Base-by-base conservation (phyloP, 176 grass and related monocot species). In the Alopecurus myosuroides region DNA sequence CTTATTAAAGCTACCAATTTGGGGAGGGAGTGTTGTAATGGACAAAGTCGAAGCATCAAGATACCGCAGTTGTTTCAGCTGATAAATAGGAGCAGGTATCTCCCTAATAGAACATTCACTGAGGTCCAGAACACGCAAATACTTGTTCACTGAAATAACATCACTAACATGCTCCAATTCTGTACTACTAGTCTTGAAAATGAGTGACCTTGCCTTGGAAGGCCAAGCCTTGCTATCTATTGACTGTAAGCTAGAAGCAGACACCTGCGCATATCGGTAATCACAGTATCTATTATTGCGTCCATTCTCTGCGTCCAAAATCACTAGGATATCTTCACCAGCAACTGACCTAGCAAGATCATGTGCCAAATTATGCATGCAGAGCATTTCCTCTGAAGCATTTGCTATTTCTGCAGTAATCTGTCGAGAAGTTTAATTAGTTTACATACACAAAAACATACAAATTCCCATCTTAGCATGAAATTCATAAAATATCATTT, bases 321-420 rank as follows among this genome's bases (percentile, higher is more conserved):
- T 80, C 33, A 73, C 74, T 77, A 89, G 67, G 30, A 93, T 81
- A 79, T 93, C 84, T 84, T 93, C 88, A 78, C 87, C 76, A 51
- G 76, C 85, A 87, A 93, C 76, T 50, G 85, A 93, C 55, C 91
- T 93, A 81, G 88, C 87, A 64, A 93, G 91, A 81, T 90, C 84
- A 37, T 93, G 80, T 46, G 88, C 84, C 36, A 90, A 85, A 67
- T 85, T 74, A 85, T 90, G 70, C 91, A 90, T 86, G 28, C 25
- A 41, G 62, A 92, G 87, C 23, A 79, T 77, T 82, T 88, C 83
- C 51, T 85, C 81, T 65, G 76, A 79, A 62, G 51, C 9, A 70
- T 44, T 52, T 23, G 23, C 40, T 19, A 48, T 46, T 80, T 74
- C 77, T 42, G 40, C 50, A 42, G 15, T 35, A 66, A 14, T 20